phyloP scores from a whole-genome alignment of 2,329 filamentous ascomycete species.

The Penicillium sp. region DNA sequence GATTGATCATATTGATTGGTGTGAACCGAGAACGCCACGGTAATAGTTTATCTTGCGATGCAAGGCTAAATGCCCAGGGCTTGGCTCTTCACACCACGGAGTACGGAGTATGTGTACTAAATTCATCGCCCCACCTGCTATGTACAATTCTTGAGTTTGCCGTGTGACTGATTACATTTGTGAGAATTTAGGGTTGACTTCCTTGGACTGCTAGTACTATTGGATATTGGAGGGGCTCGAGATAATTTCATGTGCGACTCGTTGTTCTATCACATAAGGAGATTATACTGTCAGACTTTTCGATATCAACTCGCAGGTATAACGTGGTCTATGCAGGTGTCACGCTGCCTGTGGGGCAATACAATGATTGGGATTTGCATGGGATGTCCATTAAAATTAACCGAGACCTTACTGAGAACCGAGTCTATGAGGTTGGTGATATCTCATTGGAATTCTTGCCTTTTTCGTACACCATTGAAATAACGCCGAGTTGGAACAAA shows the following conservation, averaged over 20 bases:
- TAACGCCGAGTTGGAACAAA: conserved; percentile 39
- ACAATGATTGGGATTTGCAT: not conserved
- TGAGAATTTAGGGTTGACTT: not conserved
- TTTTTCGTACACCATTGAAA: conserved; percentile 42
- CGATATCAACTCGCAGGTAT: not conserved
- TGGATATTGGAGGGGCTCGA: not conserved
- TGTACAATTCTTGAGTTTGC: not conserved
- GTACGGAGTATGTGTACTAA: too few species aligned
- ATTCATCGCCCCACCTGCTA: not conserved
- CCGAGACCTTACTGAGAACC: not conserved
- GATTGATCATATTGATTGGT: conserved; percentile 18
- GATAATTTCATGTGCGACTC: not conserved
- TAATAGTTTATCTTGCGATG: conserved; percentile 19
- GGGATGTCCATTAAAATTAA: not conserved
- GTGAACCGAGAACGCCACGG: conserved; percentile 13
- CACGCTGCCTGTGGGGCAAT: not conserved
- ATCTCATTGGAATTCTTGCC: conserved; percentile 34
- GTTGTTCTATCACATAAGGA: not conserved
- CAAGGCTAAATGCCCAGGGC: conserved; percentile 18
- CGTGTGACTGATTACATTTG: not conserved
- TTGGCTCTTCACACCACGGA: not conserved
- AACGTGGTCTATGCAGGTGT: conserved; percentile 2
- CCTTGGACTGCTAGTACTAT: not conserved
- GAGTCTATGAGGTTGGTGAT: conserved; percentile 20
- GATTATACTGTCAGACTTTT: not conserved